Percentiles rank a stretch among this genome's conserved stretches.
These are phyloP conservation scores for Penicillium robsamsonii DNA, from an alignment of 495 filamentous ascomycete species.

Conservation along the genomic window DNA sequence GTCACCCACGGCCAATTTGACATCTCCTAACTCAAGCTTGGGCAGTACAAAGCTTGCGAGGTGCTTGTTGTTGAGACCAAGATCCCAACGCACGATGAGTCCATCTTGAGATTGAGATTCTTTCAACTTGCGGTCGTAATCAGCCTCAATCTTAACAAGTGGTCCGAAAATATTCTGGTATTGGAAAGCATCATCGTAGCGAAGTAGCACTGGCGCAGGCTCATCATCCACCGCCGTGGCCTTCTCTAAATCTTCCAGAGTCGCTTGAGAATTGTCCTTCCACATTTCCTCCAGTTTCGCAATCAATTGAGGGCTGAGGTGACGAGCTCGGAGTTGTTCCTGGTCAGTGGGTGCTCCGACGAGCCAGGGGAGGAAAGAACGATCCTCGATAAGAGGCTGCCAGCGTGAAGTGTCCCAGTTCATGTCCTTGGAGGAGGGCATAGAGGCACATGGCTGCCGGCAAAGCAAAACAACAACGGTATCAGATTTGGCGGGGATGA, in stretches of 20 bases:
- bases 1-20: constrained; percentile 96
- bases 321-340: constrained; percentile 91
- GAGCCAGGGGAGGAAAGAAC: constrained; percentile 92
- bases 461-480: constrained; percentile 97
- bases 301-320: constrained; percentile 93
- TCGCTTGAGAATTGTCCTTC: constrained; percentile 92
- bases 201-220: constrained; percentile 85
- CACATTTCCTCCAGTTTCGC: constrained; percentile 98
- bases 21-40: constrained; percentile 96
- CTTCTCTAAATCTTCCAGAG: constrained; percentile 90
- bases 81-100: constrained; percentile 90
- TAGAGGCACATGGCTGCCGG: constrained; percentile 92
- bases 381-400: constrained; percentile 97
- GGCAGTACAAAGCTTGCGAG: constrained; percentile 93
- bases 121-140: constrained; percentile 98
- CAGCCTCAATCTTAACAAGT: constrained; percentile 98
- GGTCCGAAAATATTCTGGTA: constrained; percentile 99
- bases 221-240: constrained; percentile 92
- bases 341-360: constrained; percentile 86
- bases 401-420: constrained; percentile 98
- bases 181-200: constrained; percentile 97
- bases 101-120: constrained; percentile 97
- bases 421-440: constrained; percentile 98
- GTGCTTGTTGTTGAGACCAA: constrained; percentile 97
- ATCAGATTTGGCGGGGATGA: constrained; percentile 98